Evolutionary conservation across 1,139 yeast genomes (phyloP), one percentile per base, ranked within the genome.

Genomic region (Yarrowia galli): DNA sequence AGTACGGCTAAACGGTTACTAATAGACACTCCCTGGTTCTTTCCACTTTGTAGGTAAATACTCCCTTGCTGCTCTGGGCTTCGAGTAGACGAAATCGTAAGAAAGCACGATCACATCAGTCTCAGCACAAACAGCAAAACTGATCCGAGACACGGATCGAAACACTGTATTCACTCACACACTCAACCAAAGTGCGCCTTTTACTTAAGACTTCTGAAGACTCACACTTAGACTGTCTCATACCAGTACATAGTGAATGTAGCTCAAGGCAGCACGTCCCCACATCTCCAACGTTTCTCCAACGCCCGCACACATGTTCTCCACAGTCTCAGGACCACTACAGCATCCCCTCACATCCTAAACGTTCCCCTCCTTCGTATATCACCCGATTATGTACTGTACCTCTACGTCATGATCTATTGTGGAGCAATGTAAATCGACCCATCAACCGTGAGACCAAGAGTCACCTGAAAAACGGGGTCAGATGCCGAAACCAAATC

Each of bases 301-400:
- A 3, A 28, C 32, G 32, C 32, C 32, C 32, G 32, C 32, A 28
- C 32, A 7, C 6, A 8, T 5, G 32, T 10, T 28, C 32, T 28
- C 32, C 8, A 28, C 32, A 10, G 32, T 28, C 32, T 28, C 32
- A 28, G 9, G 9, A 8, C 32, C 4, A 10, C 32, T 28, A 28
- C 32, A 7, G 32, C 9, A 20, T 18, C 28, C 20, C 58, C 58
- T 20, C 58, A 35, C 58, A 8, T 22, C 13, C 22, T 13, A 15
- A 32, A 51, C 8, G 43, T 16, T 15, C 54, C 40, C 54, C 54
- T 10, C 54, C 28, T 28, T 22, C 42, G 56, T 51, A 51, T 51
- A 51, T 35, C 42, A 8, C 3, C 25, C 42, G 56, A 51, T 51
- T 6, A 51, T 51, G 54, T 49, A 13, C n/a, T 51, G 54, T 49